Percentiles rank a stretch among this genome's conserved stretches.
Conservation (phyloP, 768 basidiomycete species). For the Serendipita sp. region DNA sequence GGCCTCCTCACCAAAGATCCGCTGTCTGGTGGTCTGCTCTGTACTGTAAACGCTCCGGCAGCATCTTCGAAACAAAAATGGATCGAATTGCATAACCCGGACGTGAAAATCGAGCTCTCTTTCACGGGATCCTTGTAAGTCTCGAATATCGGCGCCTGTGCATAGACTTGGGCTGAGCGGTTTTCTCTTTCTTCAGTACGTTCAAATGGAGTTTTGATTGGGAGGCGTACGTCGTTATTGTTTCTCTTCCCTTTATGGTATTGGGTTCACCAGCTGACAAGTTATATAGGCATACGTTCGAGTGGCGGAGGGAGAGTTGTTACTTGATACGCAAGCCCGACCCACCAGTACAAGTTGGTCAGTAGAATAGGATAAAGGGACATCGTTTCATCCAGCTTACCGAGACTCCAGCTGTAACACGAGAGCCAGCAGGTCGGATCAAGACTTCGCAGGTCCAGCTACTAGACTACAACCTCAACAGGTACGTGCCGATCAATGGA, state of each 20-base stretch:
- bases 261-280: background rate
- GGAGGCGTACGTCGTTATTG: constrained; percentile 47
- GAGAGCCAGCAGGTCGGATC: constrained; percentile 50
- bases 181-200: constrained; percentile 13
- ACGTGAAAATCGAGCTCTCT: constrained; percentile 50
- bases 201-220: constrained; percentile 71
- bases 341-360: constrained; percentile 56
- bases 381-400: background rate
- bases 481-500: constrained; percentile 26
- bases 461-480: constrained; percentile 69
- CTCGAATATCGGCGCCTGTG: background rate
- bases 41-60: constrained; percentile 46
- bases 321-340: constrained; percentile 74
- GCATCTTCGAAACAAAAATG: constrained; percentile 57
- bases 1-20: constrained; percentile 34
- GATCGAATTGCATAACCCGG: constrained; percentile 61
- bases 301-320: constrained; percentile 76
- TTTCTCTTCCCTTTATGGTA: background rate
- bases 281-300: constrained; percentile 51
- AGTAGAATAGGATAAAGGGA: background rate
- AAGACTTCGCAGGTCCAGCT: constrained; percentile 57
- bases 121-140: constrained; percentile 46
- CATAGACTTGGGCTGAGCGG: background rate
- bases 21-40: constrained; percentile 51
- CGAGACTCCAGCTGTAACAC: constrained; percentile 39